Evolutionary conservation across 139 green algal species (phyloP), one percentile per base, ranked within the genome.

Genomic region (Chlorella sp.): DNA sequence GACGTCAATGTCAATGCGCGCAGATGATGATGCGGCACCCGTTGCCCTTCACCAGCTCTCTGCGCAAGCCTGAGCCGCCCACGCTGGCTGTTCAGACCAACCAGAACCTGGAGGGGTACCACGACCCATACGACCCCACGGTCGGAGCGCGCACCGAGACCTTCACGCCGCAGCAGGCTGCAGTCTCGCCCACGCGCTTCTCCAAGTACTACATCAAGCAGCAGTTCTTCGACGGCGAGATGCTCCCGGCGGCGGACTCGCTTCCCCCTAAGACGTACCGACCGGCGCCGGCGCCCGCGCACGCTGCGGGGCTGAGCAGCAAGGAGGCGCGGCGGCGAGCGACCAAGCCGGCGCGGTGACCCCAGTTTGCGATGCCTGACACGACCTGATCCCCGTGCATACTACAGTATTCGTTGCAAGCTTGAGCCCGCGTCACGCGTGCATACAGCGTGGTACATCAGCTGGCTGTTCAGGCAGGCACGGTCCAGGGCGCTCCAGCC

Each of bases 401-500:
- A n/a, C n/a, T n/a, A n/a, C n/a, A n/a, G n/a, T n/a, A n/a, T n/a
- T n/a, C n/a, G n/a, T n/a, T n/a, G n/a, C n/a, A n/a, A n/a, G n/a
- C n/a, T n/a, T n/a, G n/a, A n/a, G n/a, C n/a, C n/a, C n/a, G n/a
- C n/a, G n/a, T n/a, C n/a, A n/a, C n/a, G n/a, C n/a, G n/a, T n/a
- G n/a, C n/a, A n/a, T n/a, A n/a, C n/a, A n/a, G n/a, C n/a, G n/a
- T n/a, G n/a, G n/a, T n/a, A n/a, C n/a, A n/a, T n/a, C n/a, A n/a
- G n/a, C n/a, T n/a, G n/a, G n/a, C n/a, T n/a, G n/a, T n/a, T n/a
- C n/a, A n/a, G n/a, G n/a, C n/a, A n/a, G n/a, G n/a, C n/a, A n/a
- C 42, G 17, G 80, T 83, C 88, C 88, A 95, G 5, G 55, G 23
- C 27, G 22, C 82, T 0, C 91, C 92, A 27, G 88, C 91, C 93